phyloP scores from a whole-genome alignment of 2,329 filamentous ascomycete species.

The Teratosphaeria viscida region DNA sequence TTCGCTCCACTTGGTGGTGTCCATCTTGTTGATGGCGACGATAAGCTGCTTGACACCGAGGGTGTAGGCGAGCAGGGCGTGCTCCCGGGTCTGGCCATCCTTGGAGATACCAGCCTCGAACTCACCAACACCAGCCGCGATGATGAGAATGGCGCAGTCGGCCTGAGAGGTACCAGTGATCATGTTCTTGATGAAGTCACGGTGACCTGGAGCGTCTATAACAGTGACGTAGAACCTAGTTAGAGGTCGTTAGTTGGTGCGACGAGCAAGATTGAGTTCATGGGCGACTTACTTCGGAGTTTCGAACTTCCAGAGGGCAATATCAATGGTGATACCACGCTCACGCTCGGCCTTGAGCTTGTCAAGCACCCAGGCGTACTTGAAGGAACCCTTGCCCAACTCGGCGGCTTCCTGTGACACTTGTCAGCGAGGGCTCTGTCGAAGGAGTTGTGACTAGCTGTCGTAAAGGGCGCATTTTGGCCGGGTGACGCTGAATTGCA shows the following conservation, averaged over 20 bases:
- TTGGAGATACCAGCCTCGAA: slow-evolving; percentile 99
- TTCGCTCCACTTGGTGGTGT: slow-evolving; percentile 98
- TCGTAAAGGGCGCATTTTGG: neutral
- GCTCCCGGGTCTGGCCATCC: slow-evolving; percentile 99
- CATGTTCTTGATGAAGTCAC: slow-evolving; percentile 99
- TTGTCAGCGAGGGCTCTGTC: slow-evolving; percentile 16
- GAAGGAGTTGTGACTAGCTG: neutral
- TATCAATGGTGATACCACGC: slow-evolving; percentile 99
- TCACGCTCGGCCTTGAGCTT: slow-evolving; percentile 99
- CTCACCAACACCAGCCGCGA: slow-evolving; percentile 99
- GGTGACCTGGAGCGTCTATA: slow-evolving; percentile 96
- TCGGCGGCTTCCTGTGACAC: slow-evolving; percentile 80
- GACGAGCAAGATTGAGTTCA: neutral
- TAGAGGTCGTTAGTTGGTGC: neutral
- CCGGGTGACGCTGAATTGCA: neutral
- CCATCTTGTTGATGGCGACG: slow-evolving; percentile 99
- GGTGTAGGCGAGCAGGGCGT: slow-evolving; percentile 99
- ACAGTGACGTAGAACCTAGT: slow-evolving; percentile 58
- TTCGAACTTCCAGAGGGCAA: slow-evolving; percentile 99
- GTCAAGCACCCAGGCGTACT: slow-evolving; percentile 99
- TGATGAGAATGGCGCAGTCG: slow-evolving; percentile 99
- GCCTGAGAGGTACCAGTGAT: slow-evolving; percentile 99
- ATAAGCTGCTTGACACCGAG: slow-evolving; percentile 99
- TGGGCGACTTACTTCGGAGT: slow-evolving; percentile 54
- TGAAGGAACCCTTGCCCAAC: slow-evolving; percentile 99